These are phyloP conservation scores for Penicillium macrosclerotiorum DNA, from an alignment of 495 filamentous ascomycete genomes.

Conservation along the genomic window DNA sequence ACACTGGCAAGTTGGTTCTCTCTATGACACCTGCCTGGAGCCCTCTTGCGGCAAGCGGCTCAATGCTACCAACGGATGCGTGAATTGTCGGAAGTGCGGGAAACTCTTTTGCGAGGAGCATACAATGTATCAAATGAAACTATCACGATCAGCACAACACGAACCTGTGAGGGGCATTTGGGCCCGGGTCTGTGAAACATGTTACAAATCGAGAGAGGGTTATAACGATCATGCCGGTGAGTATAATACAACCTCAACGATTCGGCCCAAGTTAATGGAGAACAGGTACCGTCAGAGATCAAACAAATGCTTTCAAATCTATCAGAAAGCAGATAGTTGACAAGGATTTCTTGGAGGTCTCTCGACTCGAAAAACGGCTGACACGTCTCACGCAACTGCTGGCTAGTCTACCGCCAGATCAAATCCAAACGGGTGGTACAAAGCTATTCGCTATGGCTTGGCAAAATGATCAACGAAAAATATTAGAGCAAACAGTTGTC, in stretches of 20 bases:
- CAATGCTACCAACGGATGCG: slow-evolving; percentile 72
- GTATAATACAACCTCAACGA: neutral
- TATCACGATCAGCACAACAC: slow-evolving; percentile 83
- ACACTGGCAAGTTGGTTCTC: slow-evolving; percentile 80
- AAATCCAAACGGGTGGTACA: slow-evolving; percentile 43
- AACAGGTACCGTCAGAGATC: slow-evolving; percentile 60
- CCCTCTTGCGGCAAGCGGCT: slow-evolving; percentile 79
- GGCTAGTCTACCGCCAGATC: slow-evolving; percentile 64
- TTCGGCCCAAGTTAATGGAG: slow-evolving; percentile 12
- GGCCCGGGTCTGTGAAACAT: slow-evolving; percentile 96
- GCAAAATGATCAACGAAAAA: slow-evolving; percentile 66
- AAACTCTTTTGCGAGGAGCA: slow-evolving; percentile 95
- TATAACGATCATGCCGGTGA: slow-evolving; percentile 85
- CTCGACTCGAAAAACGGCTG: slow-evolving; percentile 83
- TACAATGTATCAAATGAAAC: slow-evolving; percentile 99
- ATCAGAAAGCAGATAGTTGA: slow-evolving; percentile 77
- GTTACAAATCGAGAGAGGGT: slow-evolving; percentile 92
- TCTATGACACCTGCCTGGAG: slow-evolving; percentile 81
- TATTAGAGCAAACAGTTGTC: slow-evolving; percentile 86
- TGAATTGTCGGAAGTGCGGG: slow-evolving; percentile 92
- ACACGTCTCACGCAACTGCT: slow-evolving; percentile 87
- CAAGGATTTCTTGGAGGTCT: slow-evolving; percentile 78
- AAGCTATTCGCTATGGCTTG: slow-evolving; percentile 58
- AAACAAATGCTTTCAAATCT: slow-evolving; percentile 63
- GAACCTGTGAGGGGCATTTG: slow-evolving; percentile 91